Percentiles rank a stretch among this genome's conserved stretches.
phyloP scores from a whole-genome alignment of 2,329 filamentous ascomycete genomes.

The Dichotomopilus funicola region DNA sequence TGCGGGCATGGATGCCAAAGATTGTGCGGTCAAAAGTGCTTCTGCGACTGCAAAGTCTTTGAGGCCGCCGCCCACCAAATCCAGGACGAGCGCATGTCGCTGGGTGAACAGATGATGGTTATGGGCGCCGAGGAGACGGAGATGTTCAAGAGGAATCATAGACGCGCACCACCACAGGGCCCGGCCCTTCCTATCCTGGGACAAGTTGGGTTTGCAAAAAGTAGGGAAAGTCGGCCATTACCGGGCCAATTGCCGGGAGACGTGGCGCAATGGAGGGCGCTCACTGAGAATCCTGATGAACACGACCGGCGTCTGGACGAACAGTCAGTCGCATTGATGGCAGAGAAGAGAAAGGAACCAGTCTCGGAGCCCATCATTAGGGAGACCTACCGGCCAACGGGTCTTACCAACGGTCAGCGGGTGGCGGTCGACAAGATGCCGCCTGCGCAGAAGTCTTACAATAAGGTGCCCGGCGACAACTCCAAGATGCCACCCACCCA shows the following conservation, averaged over 20 bases:
- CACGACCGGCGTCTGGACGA: too few relatives aligned
- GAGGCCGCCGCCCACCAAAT: neutral
- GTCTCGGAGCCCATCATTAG: too few relatives aligned
- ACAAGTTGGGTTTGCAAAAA: neutral
- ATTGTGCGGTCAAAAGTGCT: constrained; percentile 19
- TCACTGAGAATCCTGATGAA: neutral
- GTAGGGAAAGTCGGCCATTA: neutral
- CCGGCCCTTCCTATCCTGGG: neutral
- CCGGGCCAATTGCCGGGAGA: too few relatives aligned
- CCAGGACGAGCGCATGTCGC: neutral
- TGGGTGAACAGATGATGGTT: neutral
- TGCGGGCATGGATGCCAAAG: constrained; percentile 24
- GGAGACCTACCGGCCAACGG: too few relatives aligned
- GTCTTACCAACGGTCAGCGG: too few relatives aligned
- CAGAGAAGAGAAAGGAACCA: too few relatives aligned
- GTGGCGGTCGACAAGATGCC: too few relatives aligned
- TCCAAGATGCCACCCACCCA: too few relatives aligned
- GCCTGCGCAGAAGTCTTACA: too few relatives aligned
- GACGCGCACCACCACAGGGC: neutral
- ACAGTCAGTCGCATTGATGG: too few relatives aligned
- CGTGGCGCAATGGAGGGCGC: neutral
- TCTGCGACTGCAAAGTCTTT: constrained; percentile 17
- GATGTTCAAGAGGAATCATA: constrained; percentile 1
- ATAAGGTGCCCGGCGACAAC: too few relatives aligned
- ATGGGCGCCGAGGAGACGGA: constrained; percentile 6